Conservation (phyloP, 2,329 filamentous ascomycete species). For the Phaeosphaeriaceae sp. region DNA sequence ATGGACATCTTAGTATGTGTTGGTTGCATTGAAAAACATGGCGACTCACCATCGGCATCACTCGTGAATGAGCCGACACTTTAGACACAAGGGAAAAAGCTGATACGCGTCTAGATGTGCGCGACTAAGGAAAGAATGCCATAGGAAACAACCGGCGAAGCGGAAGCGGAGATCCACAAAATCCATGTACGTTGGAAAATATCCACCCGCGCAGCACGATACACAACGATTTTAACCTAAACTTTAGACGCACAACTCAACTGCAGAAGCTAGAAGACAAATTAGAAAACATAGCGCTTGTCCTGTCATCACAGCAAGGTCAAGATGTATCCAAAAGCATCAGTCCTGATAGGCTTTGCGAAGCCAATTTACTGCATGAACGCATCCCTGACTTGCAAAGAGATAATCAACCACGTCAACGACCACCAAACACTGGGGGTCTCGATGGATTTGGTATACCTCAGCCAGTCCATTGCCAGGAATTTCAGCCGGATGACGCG, state of each 20-base stretch:
- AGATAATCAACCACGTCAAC: background rate
- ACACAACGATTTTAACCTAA: background rate
- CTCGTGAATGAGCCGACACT: too few species aligned
- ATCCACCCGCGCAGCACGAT: background rate
- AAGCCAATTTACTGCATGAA: background rate
- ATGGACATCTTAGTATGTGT: background rate
- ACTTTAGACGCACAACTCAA: background rate
- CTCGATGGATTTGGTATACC: background rate
- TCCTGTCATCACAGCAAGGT: background rate
- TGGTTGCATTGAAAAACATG: background rate
- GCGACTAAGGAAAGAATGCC: constrained; percentile 2
- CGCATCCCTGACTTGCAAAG: background rate
- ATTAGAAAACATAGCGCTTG: background rate
- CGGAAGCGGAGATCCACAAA: constrained; percentile 1
- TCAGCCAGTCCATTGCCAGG: background rate
- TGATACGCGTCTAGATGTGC: background rate
- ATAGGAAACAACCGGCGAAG: background rate
- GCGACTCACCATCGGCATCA: background rate
- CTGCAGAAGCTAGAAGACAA: constrained; percentile 1
- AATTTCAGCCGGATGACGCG: background rate
- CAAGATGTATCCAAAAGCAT: background rate
- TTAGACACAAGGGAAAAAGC: too few species aligned
- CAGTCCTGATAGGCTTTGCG: background rate
- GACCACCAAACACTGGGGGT: background rate
- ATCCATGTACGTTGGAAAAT: background rate